Conservation (phyloP, 768 basidiomycete genomes). For the Pisolithus albus region DNA sequence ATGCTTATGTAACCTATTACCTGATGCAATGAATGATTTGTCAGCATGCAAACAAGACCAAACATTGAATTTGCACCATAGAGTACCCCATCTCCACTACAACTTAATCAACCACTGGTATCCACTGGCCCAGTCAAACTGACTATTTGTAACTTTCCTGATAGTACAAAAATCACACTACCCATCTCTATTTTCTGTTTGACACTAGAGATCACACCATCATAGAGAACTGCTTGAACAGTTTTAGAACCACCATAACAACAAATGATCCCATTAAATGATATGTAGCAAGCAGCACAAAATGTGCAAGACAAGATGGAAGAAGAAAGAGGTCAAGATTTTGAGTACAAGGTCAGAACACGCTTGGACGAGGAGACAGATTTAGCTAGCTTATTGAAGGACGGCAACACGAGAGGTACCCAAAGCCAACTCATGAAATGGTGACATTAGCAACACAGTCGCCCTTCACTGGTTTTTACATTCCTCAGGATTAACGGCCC, state of each 20-base stretch:
- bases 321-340: not conserved
- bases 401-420: conserved; percentile 8
- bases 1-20: too few species aligned
- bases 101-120: too few species aligned
- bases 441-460: conserved; percentile 13
- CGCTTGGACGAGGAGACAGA: conserved; percentile 1
- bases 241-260: not conserved
- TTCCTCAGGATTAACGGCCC: conserved; percentile 61
- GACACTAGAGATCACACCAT: too few species aligned
- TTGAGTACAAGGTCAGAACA: not conserved
- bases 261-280: conserved; percentile 18
- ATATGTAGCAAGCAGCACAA: conserved; percentile 10
- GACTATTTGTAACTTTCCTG: too few species aligned
- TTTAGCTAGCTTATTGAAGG: conserved; percentile 4
- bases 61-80: too few species aligned
- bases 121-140: too few species aligned
- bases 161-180: too few species aligned
- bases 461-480: conserved; percentile 80
- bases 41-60: too few species aligned
- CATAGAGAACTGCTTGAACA: not conserved
- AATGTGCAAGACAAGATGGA: conserved; percentile 7
- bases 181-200: too few species aligned
- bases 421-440: conserved; percentile 11
- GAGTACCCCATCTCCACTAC: too few species aligned
- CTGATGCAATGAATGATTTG: too few species aligned